phyloP scores from a whole-genome alignment of 1,139 yeast genomes.

The Candida dubliniensis region DNA sequence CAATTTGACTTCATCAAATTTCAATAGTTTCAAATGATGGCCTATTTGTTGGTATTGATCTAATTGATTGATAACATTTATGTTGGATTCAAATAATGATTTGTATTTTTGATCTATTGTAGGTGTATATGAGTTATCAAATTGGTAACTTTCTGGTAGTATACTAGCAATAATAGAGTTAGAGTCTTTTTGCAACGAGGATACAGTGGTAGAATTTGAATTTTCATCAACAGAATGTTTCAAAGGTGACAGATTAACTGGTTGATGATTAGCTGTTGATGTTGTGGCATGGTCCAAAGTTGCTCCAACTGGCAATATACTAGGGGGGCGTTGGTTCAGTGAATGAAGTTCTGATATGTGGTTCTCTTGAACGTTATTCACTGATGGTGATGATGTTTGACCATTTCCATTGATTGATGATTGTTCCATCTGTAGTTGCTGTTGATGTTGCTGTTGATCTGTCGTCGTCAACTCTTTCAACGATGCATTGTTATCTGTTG shows the following conservation, averaged over 20 bases:
- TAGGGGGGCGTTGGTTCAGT: too few relatives aligned
- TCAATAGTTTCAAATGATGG: constrained; percentile 27
- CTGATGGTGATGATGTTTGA: too few relatives aligned
- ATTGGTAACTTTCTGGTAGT: constrained; percentile 5
- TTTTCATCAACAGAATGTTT: background rate
- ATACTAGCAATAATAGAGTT: constrained; percentile 11
- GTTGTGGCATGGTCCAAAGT: background rate
- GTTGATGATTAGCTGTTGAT: constrained; percentile 1
- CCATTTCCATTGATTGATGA: background rate
- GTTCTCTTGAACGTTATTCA: too few relatives aligned
- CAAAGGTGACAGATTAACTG: constrained; percentile 1
- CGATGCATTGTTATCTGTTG: constrained; percentile 21
- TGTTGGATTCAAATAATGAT: constrained; percentile 24
- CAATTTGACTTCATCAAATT: constrained; percentile 29
- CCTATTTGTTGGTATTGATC: constrained; percentile 30
- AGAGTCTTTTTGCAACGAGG: background rate
- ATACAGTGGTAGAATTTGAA: background rate
- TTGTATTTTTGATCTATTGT: constrained; percentile 15
- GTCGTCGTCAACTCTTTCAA: background rate
- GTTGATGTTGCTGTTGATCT: background rate
- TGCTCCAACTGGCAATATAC: background rate
- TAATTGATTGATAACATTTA: constrained; percentile 27
- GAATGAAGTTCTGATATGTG: too few relatives aligned
- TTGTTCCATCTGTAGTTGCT: background rate
- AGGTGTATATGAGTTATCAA: constrained; percentile 1